These are phyloP conservation scores for Juncus inflexus DNA, from an alignment of 176 grass and related monocot genomes.

Conservation along the genomic window DNA sequence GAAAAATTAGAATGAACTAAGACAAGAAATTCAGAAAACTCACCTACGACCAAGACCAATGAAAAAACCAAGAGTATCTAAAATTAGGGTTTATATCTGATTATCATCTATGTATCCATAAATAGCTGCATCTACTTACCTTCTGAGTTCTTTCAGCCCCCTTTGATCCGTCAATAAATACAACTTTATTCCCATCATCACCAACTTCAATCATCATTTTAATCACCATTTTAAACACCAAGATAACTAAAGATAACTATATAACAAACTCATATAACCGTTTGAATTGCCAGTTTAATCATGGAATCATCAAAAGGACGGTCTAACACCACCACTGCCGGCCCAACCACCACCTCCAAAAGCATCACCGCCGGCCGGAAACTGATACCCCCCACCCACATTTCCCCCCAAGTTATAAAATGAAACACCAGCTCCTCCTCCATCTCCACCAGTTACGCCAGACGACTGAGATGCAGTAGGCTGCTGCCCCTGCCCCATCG, in stretches of 20 bases:
- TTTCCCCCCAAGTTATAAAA: constrained; percentile 81
- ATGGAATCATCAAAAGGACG: constrained; percentile 49
- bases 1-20: constrained; percentile 35
- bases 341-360: constrained; percentile 43
- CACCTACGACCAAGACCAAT: constrained; percentile 41
- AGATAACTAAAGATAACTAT: constrained; percentile 13
- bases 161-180: constrained; percentile 12
- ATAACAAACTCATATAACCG: not conserved
- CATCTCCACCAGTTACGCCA: constrained; percentile 62
- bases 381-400: constrained; percentile 59
- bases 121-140: constrained; percentile 9
- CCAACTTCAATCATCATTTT: not conserved
- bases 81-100: constrained; percentile 19
- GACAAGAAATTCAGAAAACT: constrained; percentile 36
- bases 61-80: constrained; percentile 17
- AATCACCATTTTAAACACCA: constrained; percentile 12
- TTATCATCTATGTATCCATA: constrained; percentile 46
- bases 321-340: constrained; percentile 48
- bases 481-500: constrained; percentile 45
- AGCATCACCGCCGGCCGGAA: constrained; percentile 50
- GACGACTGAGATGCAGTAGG: constrained; percentile 71
- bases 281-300: constrained; percentile 2
- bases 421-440: constrained; percentile 45
- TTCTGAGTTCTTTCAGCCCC: not conserved
- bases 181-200: not conserved